Conservation (phyloP, 2,329 filamentous ascomycete species). For the Fusarium siculi region DNA sequence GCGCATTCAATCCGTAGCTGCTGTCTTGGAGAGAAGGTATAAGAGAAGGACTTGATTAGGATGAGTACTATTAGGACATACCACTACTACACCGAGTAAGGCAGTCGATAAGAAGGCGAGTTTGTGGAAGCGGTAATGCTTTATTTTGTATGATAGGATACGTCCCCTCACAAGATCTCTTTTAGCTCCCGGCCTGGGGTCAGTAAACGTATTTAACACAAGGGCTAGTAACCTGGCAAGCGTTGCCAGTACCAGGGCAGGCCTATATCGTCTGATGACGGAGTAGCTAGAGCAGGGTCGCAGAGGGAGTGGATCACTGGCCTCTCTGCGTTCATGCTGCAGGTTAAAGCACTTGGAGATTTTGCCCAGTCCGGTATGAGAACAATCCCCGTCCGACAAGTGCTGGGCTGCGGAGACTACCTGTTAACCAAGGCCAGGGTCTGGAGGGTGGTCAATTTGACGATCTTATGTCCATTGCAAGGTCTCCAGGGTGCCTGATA, state of each 20-base stretch:
- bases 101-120: constrained; percentile 33
- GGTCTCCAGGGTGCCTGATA: constrained; percentile 59
- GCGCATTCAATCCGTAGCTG: constrained; percentile 28
- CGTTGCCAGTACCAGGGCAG: constrained; percentile 40
- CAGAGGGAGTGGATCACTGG: constrained; percentile 44
- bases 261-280: constrained; percentile 47
- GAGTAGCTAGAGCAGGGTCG: constrained; percentile 43
- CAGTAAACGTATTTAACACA: constrained; percentile 45
- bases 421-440: constrained; percentile 48
- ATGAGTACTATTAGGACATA: constrained; percentile 22
- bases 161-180: constrained; percentile 40
- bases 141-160: constrained; percentile 43
- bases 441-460: constrained; percentile 67
- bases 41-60: constrained; percentile 36
- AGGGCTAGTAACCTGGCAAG: constrained; percentile 42
- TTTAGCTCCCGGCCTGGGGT: constrained; percentile 44
- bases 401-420: constrained; percentile 48
- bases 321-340: constrained; percentile 45
- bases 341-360: constrained; percentile 45
- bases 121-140: constrained; percentile 36
- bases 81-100: constrained; percentile 16
- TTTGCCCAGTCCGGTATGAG: constrained; percentile 41
- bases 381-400: constrained; percentile 38
- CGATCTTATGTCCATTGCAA: constrained; percentile 64
- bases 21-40: constrained; percentile 25